Evolutionary conservation across 306 rosid species (phyloP).

Genomic region (Prunus kanzakura): DNA sequence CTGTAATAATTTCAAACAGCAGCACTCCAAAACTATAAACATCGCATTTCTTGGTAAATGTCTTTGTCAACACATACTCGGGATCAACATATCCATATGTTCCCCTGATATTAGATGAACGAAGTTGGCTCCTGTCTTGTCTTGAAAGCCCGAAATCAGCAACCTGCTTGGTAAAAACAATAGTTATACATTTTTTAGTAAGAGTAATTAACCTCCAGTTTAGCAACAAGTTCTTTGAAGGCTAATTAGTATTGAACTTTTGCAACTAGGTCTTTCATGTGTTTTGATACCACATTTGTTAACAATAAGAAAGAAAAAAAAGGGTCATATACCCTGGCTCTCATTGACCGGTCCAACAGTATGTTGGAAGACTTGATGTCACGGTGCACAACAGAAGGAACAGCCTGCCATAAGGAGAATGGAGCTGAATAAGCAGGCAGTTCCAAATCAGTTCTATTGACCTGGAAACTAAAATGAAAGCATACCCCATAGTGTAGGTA

Average conservation of each 20-base stretch:
- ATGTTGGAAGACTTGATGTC: conserved; percentile 22
- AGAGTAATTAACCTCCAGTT: no score
- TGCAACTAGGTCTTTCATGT: no score
- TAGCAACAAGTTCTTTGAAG: no score
- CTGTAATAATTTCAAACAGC: conserved; percentile 35
- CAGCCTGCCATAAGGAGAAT: conserved; percentile 2
- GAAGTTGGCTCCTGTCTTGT: neutral
- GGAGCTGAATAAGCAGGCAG: neutral
- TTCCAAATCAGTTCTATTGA: neutral
- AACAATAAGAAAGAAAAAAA: neutral
- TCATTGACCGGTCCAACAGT: conserved; percentile 7
- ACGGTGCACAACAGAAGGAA: conserved; percentile 15
- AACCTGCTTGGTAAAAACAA: neutral
- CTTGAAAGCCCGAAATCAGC: conserved; percentile 24
- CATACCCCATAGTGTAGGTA: conserved; percentile 12
- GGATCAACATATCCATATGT: conserved; percentile 14
- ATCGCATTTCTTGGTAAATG: conserved; percentile 49
- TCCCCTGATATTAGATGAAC: conserved; percentile 14
- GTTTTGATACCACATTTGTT: neutral
- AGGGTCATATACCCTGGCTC: neutral
- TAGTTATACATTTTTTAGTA: no score
- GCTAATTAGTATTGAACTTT: no score
- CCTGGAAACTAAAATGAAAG: neutral
- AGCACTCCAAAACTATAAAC: conserved; percentile 61
- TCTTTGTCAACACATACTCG: conserved; percentile 4